These are phyloP conservation scores for Annulohypoxylon stygium DNA, from an alignment of 495 filamentous ascomycete genomes.

Conservation along the genomic window DNA sequence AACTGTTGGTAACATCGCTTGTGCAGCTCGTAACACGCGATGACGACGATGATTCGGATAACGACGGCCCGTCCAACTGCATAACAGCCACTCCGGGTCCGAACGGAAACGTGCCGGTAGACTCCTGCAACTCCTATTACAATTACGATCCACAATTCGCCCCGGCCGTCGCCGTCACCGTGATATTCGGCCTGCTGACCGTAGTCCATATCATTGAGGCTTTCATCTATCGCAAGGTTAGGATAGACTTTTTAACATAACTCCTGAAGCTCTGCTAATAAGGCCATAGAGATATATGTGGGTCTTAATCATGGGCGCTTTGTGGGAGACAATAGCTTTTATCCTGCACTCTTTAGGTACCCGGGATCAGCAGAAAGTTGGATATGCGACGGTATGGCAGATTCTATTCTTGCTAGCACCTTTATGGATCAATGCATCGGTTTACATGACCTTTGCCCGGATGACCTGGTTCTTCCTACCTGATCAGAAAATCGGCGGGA, in stretches of 20 bases:
- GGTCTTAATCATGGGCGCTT: conserved; percentile 56
- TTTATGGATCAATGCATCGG: conserved; percentile 72
- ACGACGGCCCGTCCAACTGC: conserved; percentile 31
- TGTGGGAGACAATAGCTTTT: conserved; percentile 58
- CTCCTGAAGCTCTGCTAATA: not conserved
- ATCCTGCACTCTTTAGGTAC: conserved; percentile 53
- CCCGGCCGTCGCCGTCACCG: conserved; percentile 50
- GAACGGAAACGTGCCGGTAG: conserved; percentile 57
- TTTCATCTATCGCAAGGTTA: conserved; percentile 52
- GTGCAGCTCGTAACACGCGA: conserved; percentile 32
- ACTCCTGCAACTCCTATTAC: conserved; percentile 59
- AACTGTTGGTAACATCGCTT: conserved; percentile 14
- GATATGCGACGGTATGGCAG: conserved; percentile 46
- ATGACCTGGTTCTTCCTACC: conserved; percentile 72
- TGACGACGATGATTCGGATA: conserved; percentile 12
- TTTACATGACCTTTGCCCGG: conserved; percentile 76
- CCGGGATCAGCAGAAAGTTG: conserved; percentile 55
- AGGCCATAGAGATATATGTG: conserved; percentile 55
- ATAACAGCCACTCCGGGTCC: conserved; percentile 54
- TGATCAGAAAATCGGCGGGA: conserved; percentile 57
- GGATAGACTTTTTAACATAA: not conserved
- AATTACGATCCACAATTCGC: conserved; percentile 55
- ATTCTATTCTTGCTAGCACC: conserved; percentile 63
- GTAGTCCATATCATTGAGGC: conserved; percentile 57
- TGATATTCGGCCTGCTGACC: conserved; percentile 57